Conservation (phyloP, 345 rosid genomes). For the Populus deltoides region DNA sequence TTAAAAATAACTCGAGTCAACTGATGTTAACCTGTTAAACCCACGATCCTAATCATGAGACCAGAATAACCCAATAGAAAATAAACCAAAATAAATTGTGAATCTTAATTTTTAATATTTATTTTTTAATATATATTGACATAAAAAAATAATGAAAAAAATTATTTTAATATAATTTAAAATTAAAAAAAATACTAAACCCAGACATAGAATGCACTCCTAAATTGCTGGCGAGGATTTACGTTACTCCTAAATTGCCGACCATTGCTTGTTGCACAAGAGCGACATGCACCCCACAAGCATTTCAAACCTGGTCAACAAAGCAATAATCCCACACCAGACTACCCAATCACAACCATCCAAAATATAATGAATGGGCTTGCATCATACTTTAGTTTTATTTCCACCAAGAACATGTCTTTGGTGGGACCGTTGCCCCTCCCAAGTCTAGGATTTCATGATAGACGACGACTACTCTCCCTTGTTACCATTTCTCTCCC, state of each 20-base stretch:
- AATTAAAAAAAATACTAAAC: too few relatives aligned
- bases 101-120: too few relatives aligned
- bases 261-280: background rate
- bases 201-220: too few relatives aligned
- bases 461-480: constrained; percentile 16
- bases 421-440: constrained; percentile 23
- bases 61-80: too few relatives aligned
- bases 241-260: background rate
- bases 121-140: too few relatives aligned
- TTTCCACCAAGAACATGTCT: constrained; percentile 13
- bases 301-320: constrained; percentile 19
- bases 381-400: constrained; percentile 14
- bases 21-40: too few relatives aligned
- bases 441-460: constrained; percentile 26
- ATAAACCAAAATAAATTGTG: rapidly evolving
- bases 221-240: background rate
- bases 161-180: too few relatives aligned
- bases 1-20: too few relatives aligned
- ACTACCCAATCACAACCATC: constrained; percentile 27
- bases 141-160: too few relatives aligned
- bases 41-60: rapidly evolving
- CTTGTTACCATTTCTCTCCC: background rate
- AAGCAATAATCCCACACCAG: constrained; percentile 24
- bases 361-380: constrained; percentile 25
- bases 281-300: background rate